Evolutionary conservation across 208 protist genomes (phyloP).

Genomic region (Tritrichomonas foetus): DNA sequence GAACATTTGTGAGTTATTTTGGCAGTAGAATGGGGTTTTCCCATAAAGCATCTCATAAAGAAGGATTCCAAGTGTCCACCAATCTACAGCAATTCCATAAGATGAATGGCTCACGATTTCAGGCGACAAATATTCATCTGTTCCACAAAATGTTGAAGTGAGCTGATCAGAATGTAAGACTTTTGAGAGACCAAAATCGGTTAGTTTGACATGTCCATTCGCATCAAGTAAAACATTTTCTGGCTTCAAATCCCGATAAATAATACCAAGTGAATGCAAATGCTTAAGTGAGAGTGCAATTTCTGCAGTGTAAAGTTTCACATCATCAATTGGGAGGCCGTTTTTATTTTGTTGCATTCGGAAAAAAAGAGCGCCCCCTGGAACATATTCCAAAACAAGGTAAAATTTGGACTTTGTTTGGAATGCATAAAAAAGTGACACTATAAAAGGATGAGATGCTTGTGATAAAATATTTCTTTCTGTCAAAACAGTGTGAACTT

Average conservation of each 20-base stretch:
- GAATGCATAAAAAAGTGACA: neutral
- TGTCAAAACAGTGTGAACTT: neutral
- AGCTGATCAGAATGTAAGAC: neutral
- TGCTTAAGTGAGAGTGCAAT: neutral
- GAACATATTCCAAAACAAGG: neutral
- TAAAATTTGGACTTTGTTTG: neutral
- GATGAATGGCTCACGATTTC: neutral
- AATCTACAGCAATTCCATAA: neutral
- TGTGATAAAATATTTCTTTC: neutral
- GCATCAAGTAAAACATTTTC: no score
- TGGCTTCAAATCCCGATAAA: no score
- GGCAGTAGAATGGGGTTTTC: neutral
- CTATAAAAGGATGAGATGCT: neutral
- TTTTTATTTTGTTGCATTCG: neutral
- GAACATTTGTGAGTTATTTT: neutral
- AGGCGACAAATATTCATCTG: neutral
- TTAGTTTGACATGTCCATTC: no score
- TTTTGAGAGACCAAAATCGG: conserved; percentile 50
- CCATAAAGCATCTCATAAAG: neutral
- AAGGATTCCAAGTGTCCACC: neutral
- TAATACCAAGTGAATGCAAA: conserved; percentile 48
- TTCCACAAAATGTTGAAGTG: neutral
- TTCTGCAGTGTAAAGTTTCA: neutral
- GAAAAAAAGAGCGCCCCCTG: neutral
- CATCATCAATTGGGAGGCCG: neutral